phyloP scores from a whole-genome alignment of 2,329 filamentous ascomycete genomes.

The Hymenotorrendiella dingleyae region DNA sequence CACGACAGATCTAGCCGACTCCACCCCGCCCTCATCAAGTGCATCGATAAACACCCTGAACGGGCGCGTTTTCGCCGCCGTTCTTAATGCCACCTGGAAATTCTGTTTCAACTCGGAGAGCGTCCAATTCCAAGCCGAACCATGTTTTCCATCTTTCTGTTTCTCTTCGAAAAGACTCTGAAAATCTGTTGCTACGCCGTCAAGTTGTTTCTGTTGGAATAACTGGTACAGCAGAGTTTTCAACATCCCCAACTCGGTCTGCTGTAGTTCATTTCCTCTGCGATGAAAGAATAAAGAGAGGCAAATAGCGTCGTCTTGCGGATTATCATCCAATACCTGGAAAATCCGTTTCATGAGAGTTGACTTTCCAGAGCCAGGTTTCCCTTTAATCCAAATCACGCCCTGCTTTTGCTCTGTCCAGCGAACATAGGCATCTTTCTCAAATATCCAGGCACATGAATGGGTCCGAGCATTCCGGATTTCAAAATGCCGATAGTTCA shows the following conservation, averaged over 20 bases:
- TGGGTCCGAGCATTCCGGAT: background rate
- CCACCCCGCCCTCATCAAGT: slow-evolving; percentile 21
- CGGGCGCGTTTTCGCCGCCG: slow-evolving; percentile 1
- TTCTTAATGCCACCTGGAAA: slow-evolving; percentile 1
- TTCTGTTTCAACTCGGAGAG: slow-evolving; percentile 5
- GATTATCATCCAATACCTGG: background rate
- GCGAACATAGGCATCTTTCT: background rate
- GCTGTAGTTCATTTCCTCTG: background rate
- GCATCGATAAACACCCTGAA: slow-evolving; percentile 20
- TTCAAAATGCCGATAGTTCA: background rate
- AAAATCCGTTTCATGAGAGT: background rate
- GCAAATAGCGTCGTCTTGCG: background rate
- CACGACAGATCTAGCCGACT: slow-evolving; percentile 12
- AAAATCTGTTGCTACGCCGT: slow-evolving; percentile 4
- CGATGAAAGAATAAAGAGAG: background rate
- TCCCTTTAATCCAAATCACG: background rate
- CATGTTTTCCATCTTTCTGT: slow-evolving; percentile 1
- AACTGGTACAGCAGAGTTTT: slow-evolving; percentile 32
- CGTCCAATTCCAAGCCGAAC: slow-evolving; percentile 13
- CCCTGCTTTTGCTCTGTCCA: background rate
- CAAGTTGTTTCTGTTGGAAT: slow-evolving; percentile 4
- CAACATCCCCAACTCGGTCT: background rate
- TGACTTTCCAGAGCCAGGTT: background rate
- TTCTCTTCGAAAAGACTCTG: slow-evolving; percentile 9
- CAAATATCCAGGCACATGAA: background rate